These are phyloP conservation scores for Chytriomyces confervae DNA, from an alignment of 192 early-diverging fungal genomes.

Conservation along the genomic window DNA sequence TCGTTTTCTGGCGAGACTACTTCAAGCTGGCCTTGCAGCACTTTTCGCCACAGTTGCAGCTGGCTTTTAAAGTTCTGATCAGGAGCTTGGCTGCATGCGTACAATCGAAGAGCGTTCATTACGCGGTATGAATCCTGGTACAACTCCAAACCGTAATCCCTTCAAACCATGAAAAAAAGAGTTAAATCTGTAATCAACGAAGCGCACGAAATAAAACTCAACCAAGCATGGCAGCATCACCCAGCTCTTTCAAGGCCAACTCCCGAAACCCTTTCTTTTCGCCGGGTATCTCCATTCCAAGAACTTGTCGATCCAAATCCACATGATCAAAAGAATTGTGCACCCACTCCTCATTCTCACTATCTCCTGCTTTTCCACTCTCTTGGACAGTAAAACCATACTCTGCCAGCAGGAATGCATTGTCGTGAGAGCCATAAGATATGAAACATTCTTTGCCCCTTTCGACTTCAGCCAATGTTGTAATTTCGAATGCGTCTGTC, in stretches of 20 bases:
- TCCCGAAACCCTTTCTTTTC: conserved; percentile 24
- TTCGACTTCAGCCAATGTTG: neutral
- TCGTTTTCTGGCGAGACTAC: conserved; percentile 11
- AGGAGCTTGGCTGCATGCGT: conserved; percentile 4
- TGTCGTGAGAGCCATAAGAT: conserved; percentile 48
- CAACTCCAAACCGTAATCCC: conserved; percentile 21
- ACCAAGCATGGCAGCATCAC: conserved; percentile 20
- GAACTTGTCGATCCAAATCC: conserved; percentile 27
- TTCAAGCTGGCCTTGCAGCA: conserved; percentile 9
- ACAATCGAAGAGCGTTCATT: conserved; percentile 30
- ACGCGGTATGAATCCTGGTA: conserved; percentile 31
- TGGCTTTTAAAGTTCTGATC: neutral
- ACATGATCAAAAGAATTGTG: conserved; percentile 39
- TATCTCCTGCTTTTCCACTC: neutral
- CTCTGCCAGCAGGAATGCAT: conserved; percentile 44
- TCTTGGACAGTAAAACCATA: conserved; percentile 43
- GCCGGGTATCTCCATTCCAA: conserved; percentile 9
- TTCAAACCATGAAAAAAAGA: neutral
- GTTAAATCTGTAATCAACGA: too few relatives aligned
- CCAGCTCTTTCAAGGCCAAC: conserved; percentile 6
- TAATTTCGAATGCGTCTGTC: conserved; percentile 31
- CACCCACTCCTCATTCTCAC: neutral
- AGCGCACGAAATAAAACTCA: neutral
- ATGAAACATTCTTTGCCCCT: conserved; percentile 44
- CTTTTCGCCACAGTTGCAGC: conserved; percentile 20